Evolutionary conservation across 1,284 basidiomycete species (phyloP), one percentile per base, ranked within the genome.

Genomic region (Tylopilus sp.): DNA sequence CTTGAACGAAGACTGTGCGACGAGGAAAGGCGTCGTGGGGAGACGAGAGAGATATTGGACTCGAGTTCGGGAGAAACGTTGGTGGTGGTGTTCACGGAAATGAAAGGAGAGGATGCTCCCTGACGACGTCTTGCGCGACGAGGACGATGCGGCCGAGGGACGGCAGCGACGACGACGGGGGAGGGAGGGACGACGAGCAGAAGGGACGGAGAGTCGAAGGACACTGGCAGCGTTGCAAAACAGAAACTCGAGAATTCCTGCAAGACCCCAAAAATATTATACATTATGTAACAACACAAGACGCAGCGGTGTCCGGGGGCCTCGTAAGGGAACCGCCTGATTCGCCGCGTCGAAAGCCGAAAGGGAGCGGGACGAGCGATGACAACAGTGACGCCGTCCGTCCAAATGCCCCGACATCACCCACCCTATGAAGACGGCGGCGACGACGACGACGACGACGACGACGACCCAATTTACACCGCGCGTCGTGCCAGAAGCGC

Each of bases 211-310:
- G 55, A 56, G 60, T 60, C 56, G 48, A 63, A 62, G 61, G 62
- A 52, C 65, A 62, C 50, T 52, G 34, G 48, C 53, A 65, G 62
- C 62, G 61, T 66, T 68, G 63, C 64, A 66, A 61, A 68, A 64
- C 54, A 53, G 57, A 67, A 63, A 64, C 62, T 48, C 62, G n/a
- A 53, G 55, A 63, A 65, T 65, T 69, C 65, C 68, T 67, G 34
- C 60, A 68, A 57, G 64, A 68, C 67, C 57, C 63, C 54, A 41
- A 4, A 41, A 4, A 28, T 7, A 68, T 53, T 8, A 7, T 1
- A 0, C 10, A 15, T 67, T 67, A 67, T 4, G 6, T 60, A 58
- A 56, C 56, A 42, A 6, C 14, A n/a, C n/a, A n/a, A n/a, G n/a
- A n/a, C n/a, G n/a, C n/a, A n/a, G 12, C 18, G 33, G 53, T 57